Percentiles rank a stretch among this genome's conserved stretches.
These are phyloP conservation scores for Colletotrichum plurivorum DNA, from an alignment of 2,329 filamentous ascomycete species.

Conservation along the genomic window DNA sequence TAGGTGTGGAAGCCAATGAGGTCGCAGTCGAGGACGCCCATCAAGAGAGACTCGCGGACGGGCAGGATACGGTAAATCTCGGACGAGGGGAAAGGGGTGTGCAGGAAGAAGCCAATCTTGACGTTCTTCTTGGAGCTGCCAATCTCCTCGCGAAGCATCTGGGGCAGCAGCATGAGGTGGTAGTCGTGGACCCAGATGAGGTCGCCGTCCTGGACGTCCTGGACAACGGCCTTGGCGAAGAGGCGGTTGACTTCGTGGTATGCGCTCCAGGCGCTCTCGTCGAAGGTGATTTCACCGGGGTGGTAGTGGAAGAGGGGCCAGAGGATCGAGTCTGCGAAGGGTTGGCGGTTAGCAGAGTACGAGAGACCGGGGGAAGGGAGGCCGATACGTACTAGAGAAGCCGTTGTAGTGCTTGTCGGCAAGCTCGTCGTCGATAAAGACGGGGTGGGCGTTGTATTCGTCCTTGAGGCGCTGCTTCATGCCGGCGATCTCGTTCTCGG, in stretches of 20 bases:
- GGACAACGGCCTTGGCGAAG: slow-evolving; percentile 89
- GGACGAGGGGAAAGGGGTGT: slow-evolving; percentile 96
- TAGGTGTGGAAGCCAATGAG: slow-evolving; percentile 98
- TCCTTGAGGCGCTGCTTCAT: slow-evolving; percentile 86
- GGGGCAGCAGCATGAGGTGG: slow-evolving; percentile 95
- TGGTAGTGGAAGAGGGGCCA: slow-evolving; percentile 99
- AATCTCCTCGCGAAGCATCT: slow-evolving; percentile 94
- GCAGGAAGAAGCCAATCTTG: slow-evolving; percentile 98
- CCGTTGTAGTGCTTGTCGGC: slow-evolving; percentile 98
- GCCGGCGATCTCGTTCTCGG: slow-evolving; percentile 81
- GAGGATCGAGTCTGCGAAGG: slow-evolving; percentile 84
- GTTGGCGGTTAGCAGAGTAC: slow-evolving; percentile 10
- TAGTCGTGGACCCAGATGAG: slow-evolving; percentile 99
- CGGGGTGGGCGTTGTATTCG: slow-evolving; percentile 89
- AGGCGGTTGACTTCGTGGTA: slow-evolving; percentile 94
- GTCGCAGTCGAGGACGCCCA: slow-evolving; percentile 92
- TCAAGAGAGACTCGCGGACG: slow-evolving; percentile 88
- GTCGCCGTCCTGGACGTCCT: slow-evolving; percentile 92
- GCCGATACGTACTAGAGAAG: slow-evolving; percentile 82
- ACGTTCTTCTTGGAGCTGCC: slow-evolving; percentile 87
- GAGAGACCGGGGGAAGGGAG: slow-evolving; percentile 22
- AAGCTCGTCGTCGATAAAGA: slow-evolving; percentile 94
- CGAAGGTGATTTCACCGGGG: slow-evolving; percentile 97
- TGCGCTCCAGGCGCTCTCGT: slow-evolving; percentile 93
- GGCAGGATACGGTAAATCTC: slow-evolving; percentile 97